Evolutionary conservation across 345 rosid species (phyloP), one percentile per base, ranked within the genome.

Genomic region (Populus alba): DNA sequence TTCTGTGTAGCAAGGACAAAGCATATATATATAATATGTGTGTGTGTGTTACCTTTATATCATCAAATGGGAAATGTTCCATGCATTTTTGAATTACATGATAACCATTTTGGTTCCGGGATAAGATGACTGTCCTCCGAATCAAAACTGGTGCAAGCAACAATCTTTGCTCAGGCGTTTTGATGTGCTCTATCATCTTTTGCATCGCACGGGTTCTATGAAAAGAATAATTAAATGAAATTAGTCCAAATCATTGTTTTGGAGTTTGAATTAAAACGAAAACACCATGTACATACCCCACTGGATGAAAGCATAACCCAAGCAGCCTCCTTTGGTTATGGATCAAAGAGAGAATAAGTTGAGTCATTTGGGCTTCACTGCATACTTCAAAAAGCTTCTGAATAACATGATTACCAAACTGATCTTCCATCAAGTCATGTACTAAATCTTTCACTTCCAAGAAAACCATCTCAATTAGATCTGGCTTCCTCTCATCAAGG

Each of bases 31-130:
- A 61, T 27, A 61, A 13, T 0, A 5, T 2, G 6, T 12, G 37
- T 2, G 22, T 33, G 7, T 17, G 5, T 29, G 11, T 65, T 73
- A 75, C 87, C 87, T 72, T 39, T 3, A 70, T 63, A 25, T 71
- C 82, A 16, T 82, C 76, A n/a, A 11, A 23, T 0, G 77, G 13
- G 29, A 87, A 74, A 41, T 23, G 55, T 20, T 29, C 45, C 17
- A 84, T 23, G 78, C 87, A 84, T 63, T 65, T 83, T 23, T 57
- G 47, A 68, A 87, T 81, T 11, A 87, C 76, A 73, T 74, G 86
- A 72, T 81, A 49, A 4, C 84, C 89, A 76, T 76, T 77, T 3
- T 17, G 22, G 53, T 79, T 47, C 23, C 72, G 78, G 81, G 68
- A 38, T 75, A 87, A 79, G 13, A 38, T 1, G 8, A 77, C 38